These are phyloP conservation scores for Hypoxylon cercidicola DNA, from an alignment of 495 filamentous ascomycete species.

Conservation along the genomic window DNA sequence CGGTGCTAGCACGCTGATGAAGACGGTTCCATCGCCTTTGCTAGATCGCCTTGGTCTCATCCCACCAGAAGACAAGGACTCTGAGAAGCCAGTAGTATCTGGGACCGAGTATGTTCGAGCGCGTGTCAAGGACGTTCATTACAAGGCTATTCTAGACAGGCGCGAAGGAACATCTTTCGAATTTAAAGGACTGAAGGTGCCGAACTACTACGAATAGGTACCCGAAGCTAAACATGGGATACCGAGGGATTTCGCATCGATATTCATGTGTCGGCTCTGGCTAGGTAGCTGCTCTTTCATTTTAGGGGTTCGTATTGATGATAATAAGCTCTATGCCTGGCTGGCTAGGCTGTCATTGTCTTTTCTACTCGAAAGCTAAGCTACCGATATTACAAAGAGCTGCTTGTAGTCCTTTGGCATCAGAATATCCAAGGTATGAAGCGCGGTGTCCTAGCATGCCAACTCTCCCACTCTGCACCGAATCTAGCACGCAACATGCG, in stretches of 20 bases:
- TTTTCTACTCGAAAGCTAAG: no score
- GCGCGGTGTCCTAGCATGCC: conserved; percentile 49
- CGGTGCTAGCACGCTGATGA: conserved; percentile 52
- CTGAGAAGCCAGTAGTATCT: conserved; percentile 43
- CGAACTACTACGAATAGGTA: conserved; percentile 51
- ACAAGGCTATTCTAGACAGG: conserved; percentile 50
- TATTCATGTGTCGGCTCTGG: no score
- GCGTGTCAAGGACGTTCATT: conserved; percentile 57
- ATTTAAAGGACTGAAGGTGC: conserved; percentile 56
- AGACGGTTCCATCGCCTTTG: conserved; percentile 54
- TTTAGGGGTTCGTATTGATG: no score
- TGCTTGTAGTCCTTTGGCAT: no score
- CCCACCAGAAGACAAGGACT: conserved; percentile 43
- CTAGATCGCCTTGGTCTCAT: conserved; percentile 57
- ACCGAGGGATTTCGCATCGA: no score
- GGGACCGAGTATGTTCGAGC: conserved; percentile 61
- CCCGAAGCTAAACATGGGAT: no score
- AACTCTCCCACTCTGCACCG: conserved; percentile 56
- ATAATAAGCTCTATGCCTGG: no score
- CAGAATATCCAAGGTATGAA: conserved; percentile 47
- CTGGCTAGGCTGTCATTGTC: no score
- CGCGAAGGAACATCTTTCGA: conserved; percentile 54
- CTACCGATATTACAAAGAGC: no score
- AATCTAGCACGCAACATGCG: conserved; percentile 53
- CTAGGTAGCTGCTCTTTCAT: no score